Percentiles rank a stretch among this genome's conserved stretches.
Conservation (phyloP, 352 stramenopile genomes). For the Pythium volutum region DNA sequence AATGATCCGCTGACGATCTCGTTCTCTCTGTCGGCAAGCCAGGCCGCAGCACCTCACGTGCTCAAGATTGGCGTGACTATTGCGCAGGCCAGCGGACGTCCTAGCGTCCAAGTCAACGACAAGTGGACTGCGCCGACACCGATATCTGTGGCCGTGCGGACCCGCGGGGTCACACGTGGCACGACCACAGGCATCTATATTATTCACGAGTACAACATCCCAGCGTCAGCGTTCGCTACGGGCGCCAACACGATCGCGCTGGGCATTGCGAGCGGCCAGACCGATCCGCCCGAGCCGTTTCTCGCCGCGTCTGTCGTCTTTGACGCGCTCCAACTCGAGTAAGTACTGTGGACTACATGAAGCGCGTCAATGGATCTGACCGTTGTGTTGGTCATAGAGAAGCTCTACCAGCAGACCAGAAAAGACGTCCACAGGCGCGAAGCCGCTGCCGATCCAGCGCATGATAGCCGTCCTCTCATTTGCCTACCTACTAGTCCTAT, state of each 20-base stretch:
- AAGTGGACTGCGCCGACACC: constrained; percentile 37
- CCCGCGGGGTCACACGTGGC: constrained; percentile 44
- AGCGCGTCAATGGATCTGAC: too few species aligned
- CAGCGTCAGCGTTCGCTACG: constrained; percentile 30
- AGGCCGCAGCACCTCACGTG: constrained; percentile 25
- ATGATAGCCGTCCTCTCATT: too few species aligned
- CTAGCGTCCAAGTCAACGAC: constrained; percentile 34
- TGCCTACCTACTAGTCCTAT: too few species aligned
- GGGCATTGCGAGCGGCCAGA: constrained; percentile 40
- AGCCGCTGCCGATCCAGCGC: too few species aligned
- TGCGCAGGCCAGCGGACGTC: constrained; percentile 30
- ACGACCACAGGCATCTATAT: constrained; percentile 47
- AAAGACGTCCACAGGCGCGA: too few species aligned
- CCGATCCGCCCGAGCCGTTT: constrained; percentile 38
- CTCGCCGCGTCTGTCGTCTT: constrained; percentile 43
- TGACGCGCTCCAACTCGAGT: constrained; percentile 47
- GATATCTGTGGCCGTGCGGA: constrained; percentile 35
- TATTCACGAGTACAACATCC: constrained; percentile 48
- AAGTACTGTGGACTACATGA: neutral
- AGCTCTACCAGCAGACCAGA: too few species aligned
- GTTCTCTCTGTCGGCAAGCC: constrained; percentile 27
- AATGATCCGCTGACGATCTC: constrained; percentile 42
- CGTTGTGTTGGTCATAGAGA: too few species aligned
- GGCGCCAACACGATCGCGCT: constrained; percentile 41
- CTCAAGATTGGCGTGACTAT: constrained; percentile 45